phyloP scores from a whole-genome alignment of 2,329 filamentous ascomycete species.

The Lizonia empirigonia region DNA sequence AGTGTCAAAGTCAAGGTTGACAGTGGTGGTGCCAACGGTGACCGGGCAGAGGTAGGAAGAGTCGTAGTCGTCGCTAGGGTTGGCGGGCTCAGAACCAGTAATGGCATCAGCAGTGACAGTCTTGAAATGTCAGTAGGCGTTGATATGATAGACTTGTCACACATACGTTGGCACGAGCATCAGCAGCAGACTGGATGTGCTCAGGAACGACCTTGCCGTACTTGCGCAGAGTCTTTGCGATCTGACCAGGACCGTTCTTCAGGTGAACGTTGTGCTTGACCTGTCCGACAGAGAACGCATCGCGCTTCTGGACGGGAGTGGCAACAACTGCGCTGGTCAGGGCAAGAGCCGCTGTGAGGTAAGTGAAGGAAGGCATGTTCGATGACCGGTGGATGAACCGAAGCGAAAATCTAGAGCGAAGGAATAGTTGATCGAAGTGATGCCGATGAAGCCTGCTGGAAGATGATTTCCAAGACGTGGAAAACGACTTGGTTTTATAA shows the following conservation, averaged over 20 bases:
- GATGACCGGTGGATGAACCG: conserved; percentile 12
- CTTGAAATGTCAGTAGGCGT: neutral
- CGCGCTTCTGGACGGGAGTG: conserved; percentile 39
- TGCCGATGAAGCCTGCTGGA: conserved; percentile 23
- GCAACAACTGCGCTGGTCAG: conserved; percentile 34
- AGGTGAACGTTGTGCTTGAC: conserved; percentile 35
- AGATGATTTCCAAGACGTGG: conserved; percentile 26
- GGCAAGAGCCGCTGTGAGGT: conserved; percentile 42
- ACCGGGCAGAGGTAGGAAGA: conserved; percentile 56
- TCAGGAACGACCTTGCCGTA: conserved; percentile 39
- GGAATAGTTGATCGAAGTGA: conserved; percentile 19
- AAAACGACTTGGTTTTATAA: conserved; percentile 37
- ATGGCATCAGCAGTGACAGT: conserved; percentile 19
- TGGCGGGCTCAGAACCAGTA: conserved; percentile 49
- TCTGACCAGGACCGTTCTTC: conserved; percentile 48
- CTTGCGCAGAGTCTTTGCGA: conserved; percentile 51
- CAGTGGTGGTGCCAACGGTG: conserved; percentile 64
- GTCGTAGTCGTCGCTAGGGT: conserved; percentile 49
- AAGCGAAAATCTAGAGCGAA: conserved; percentile 20
- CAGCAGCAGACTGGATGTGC: conserved; percentile 39
- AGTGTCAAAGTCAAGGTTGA: conserved; percentile 75
- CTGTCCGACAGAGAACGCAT: conserved; percentile 40
- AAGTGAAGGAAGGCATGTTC: conserved; percentile 43
- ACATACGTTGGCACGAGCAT: conserved; percentile 32
- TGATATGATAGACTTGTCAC: neutral